These are phyloP conservation scores for Cubamyces lactineus DNA, from an alignment of 768 basidiomycete genomes.

Conservation along the genomic window DNA sequence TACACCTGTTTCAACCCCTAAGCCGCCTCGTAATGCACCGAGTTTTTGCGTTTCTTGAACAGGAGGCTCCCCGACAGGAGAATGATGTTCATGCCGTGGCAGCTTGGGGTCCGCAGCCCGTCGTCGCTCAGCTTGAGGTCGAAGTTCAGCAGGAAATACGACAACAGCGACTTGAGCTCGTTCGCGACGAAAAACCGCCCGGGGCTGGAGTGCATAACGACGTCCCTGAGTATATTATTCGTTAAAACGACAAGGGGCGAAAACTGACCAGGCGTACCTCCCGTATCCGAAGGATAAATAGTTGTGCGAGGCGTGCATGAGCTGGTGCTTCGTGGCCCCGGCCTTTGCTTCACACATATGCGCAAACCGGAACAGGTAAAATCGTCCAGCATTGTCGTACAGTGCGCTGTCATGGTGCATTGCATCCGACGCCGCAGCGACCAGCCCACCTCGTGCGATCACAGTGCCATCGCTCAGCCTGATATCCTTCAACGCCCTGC, in stretches of 20 bases:
- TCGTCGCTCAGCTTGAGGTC: constrained; percentile 29
- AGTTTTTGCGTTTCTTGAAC: constrained; percentile 1
- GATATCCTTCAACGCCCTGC: constrained; percentile 37
- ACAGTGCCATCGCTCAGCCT: constrained; percentile 40
- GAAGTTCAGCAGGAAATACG: constrained; percentile 24
- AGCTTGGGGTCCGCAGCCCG: not conserved
- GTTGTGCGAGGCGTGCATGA: constrained; percentile 36
- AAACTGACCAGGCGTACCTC: constrained; percentile 34
- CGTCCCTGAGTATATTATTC: too few species aligned
- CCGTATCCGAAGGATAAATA: constrained; percentile 35
- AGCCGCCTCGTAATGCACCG: too few species aligned
- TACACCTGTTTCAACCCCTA: too few species aligned
- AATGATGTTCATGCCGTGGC: not conserved
- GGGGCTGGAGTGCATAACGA: not conserved
- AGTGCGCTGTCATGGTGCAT: constrained; percentile 31
- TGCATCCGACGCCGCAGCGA: constrained; percentile 21
- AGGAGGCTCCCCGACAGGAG: not conserved
- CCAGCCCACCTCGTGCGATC: constrained; percentile 28
- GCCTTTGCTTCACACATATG: constrained; percentile 38
- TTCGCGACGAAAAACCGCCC: constrained; percentile 25
- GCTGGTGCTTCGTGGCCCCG: constrained; percentile 39
- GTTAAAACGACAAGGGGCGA: too few species aligned
- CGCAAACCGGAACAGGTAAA: constrained; percentile 55
- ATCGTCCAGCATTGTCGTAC: constrained; percentile 30
- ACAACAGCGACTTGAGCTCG: constrained; percentile 25